Base-by-base conservation (phyloP, 441 rosid species). In the Francoa sonchifolia region DNA sequence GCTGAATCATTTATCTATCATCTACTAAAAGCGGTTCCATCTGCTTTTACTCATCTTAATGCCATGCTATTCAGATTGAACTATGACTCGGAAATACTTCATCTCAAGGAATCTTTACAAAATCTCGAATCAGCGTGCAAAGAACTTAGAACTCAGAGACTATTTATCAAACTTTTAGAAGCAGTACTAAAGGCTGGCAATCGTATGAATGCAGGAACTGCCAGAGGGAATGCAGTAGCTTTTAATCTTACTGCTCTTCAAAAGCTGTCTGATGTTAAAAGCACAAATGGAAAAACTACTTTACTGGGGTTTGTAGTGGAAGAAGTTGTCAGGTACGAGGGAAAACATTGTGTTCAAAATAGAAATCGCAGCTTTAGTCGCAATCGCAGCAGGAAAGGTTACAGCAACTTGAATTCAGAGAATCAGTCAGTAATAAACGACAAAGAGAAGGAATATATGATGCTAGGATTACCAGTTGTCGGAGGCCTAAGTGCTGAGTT, bases 151-250 rank as follows among this genome's bases (percentile, higher is more conserved):
- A 72, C 72, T 13, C 63, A 77, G 14, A 83, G 95, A 38, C 67
- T 86, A 34, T 92, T 92, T 47, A 56, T 82, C 39, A 92, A 86
- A 64, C 94, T 92, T 30, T 51, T 92, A 0, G 99, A 92, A 55
- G 99, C 96, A 1, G 63, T 86, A 38, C 73, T 92, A 3, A 92
- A 92, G 67, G 85, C 99, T 9, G 99, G 99, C 1, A 86, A 92
- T 45, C 66, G 93, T 2, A 86, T 90, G 96, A 90, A 86, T 48
- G 86, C 85, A 0, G 96, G 99, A 65, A 86, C 95, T 34, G 57
- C 93, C 4, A 49, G 99, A 57, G 99, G 96, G 19, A 79, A 90
- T 54, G 99, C 99, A 3, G 85, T 78, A 45, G 96, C 95, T 21
- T 90, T 90, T 33, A 65, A 86, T 32, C 83, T 86, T 17, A 68